Base-by-base conservation (phyloP, 129 eudicot genomes). In the Helichrysum umbraculigerum region DNA sequence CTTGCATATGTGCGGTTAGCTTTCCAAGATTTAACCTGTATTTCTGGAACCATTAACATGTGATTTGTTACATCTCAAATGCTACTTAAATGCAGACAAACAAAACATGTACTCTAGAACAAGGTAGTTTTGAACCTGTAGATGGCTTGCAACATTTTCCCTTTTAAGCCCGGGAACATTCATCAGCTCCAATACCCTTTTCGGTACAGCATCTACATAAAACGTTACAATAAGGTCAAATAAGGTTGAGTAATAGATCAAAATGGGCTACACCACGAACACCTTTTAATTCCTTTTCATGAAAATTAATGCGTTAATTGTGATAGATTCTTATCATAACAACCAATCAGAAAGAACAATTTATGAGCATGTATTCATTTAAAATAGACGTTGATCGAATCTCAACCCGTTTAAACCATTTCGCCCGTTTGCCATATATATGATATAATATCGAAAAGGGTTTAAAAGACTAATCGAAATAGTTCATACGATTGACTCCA, bases 111-210 rank as follows among this genome's bases (percentile, higher is more conserved):
- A 59, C 88, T 88, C 83, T 88, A 12, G 88, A 90, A 11, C 41
- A 37, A 70, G 71, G 47, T 62, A 11, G 17, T 19, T 59, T 25
- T 58, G 74, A 73, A 86, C 93, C 93, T 88, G 91, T 66, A 86
- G 50, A 89, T 89, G 91, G 76, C 91, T 89, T 25, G 95, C 95
- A 16, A 88, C 86, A 56, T 88, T 80, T 65, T 86, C 86, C 68
- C 86, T 78, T 22, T 14, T 68, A 33, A 88, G 76, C 42, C 85
- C 88, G 0, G 88, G 87, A 9, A 86, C 90, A 34, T 84, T 81
- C 88, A 86, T 88, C 12, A 19, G 71, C 78, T 86, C 86, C 50
- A 79, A 83, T 33, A 82, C 82, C 77, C 75, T 86, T 76, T 88
- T 84, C 0, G 88, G 86, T 60, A 77, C 82, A 35, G 81, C 78